Conservation (phyloP, 208 protist species). For the Trypanosoma melophagium region DNA sequence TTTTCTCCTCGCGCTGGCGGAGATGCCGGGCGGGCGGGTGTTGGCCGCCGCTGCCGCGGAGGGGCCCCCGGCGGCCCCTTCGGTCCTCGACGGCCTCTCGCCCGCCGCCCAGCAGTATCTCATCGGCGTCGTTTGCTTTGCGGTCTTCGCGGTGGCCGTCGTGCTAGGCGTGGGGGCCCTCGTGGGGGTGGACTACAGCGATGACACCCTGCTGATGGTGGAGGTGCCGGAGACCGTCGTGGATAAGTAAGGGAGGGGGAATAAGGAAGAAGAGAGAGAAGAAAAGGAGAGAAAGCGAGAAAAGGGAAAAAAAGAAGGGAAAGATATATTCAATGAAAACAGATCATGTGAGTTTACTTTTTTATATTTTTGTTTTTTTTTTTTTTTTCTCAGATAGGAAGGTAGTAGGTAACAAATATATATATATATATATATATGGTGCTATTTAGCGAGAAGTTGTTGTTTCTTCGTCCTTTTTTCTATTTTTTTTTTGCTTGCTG, state of each 20-base stretch:
- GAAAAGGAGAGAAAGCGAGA: neutral
- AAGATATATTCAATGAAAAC: too few species aligned
- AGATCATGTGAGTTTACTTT: too few species aligned
- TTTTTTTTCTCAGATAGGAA: neutral
- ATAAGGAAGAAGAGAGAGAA: neutral
- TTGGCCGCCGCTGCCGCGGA: conserved; percentile 3
- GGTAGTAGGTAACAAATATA: neutral
- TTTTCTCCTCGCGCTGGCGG: too few species aligned
- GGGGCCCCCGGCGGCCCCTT: conserved; percentile 33
- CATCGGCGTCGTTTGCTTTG: conserved; percentile 72
- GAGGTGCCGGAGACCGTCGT: conserved; percentile 68
- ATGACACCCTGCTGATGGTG: conserved; percentile 87
- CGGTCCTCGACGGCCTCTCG: conserved; percentile 36
- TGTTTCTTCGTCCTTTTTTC: neutral
- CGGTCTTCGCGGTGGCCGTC: conserved; percentile 47
- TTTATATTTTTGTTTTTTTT: too few species aligned
- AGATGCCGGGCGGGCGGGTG: too few species aligned
- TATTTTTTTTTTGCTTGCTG: neutral
- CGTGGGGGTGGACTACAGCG: conserved; percentile 77
- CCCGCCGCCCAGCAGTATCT: conserved; percentile 66
- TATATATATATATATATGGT: neutral
- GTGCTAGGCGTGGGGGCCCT: conserved; percentile 66
- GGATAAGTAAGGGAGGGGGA: conserved; percentile 22
- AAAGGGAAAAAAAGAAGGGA: too few species aligned
- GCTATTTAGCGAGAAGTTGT: neutral